Base-by-base conservation (phyloP, 1,139 yeast genomes). In the Geotrichum australiense region DNA sequence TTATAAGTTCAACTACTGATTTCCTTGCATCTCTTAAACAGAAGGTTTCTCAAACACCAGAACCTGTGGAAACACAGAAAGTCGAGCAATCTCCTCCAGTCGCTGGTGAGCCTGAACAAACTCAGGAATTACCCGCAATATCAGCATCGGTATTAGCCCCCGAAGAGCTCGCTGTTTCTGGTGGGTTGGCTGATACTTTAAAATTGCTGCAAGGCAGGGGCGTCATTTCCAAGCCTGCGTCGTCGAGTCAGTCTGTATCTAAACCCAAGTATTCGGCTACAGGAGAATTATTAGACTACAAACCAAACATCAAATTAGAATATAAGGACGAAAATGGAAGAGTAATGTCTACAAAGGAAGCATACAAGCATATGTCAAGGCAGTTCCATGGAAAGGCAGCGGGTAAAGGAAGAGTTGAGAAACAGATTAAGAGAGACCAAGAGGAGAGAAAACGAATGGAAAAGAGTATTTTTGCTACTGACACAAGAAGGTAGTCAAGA, bases 311-410 rank as follows among this genome's bases (percentile, higher is more conserved):
- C 16, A 66, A 71, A 18, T 57, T 89, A 6, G 71, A 69, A 28
- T 85, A 87, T 59, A 71, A 69, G 36, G 96, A 89, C 59, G 84
- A 79, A 31, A 58, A 66, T 4, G 97, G 97, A 1, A 69, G 76
- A 37, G 69, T 69, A 18, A 62, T 91, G 40, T 66, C 70, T 35
- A 70, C 79, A 2, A 86, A 83, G 58, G 84, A 82, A 49, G 97
- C 97, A 0, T 89, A 78, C 65, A 89, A 86, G 62, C 76, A 78
- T 47, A 59, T 87, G 43, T 85, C 96, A 1, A 94, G 84, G 51
- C 80, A 80, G 51, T 89, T 86, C 63, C 97, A 91, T 59, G 96
- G 96, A 1, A 71, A 70, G 35, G 65, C 68, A 29, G 61, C 74
- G 34, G 70, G 74, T 28, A 66, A 68, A 44, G 62, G 59, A 37